Base-by-base conservation (phyloP, 306 rosid genomes). In the Lathyrus oleraceus region DNA sequence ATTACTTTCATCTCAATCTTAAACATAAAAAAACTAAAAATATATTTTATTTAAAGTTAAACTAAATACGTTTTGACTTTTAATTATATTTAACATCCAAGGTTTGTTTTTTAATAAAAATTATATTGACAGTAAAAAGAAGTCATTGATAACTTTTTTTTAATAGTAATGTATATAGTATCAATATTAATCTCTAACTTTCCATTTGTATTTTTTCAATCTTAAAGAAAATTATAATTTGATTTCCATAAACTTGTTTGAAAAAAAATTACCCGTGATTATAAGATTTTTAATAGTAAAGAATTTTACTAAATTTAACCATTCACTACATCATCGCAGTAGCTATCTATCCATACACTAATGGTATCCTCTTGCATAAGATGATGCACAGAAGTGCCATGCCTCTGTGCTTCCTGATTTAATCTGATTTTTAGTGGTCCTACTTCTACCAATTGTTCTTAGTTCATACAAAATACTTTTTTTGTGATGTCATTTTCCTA, bases 351-450 rank as follows among this genome's bases (percentile, higher is more conserved):
- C 6, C 51, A 44, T 42, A 65, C 52, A 32, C 56, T 75, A 66
- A 76, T 72, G 52, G 74, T 76, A 65, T 76, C 75, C 59, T 70
- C 64, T 70, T 54, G 44, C 11, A 60, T 47, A 40, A 19, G 38
- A 74, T 66, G 80, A 59, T 23, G 70, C 76, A 61, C 69, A 78
- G 83, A 82, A 80, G 68, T 39, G 78, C 82, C 91, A 84, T 81
- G 82, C 84, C 70, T 65, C 79, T 68, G 74, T 87, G 89, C 30
- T 27, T 39, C 52, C 52, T 61, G 76, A 73, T 71, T 83, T 67
- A 71, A 76, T 75, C 76, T 71, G 81, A 63, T 43, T 69, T 69
- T 78, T 75, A 56, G 82, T 78, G 88, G 88, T 72, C 84, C 88
- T 78, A 79, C 80, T 58, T 60, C 27, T 69, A 35, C 73, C 71